Conservation (phyloP, 257 asterid genomes). For the Rubia yunnanensis region DNA sequence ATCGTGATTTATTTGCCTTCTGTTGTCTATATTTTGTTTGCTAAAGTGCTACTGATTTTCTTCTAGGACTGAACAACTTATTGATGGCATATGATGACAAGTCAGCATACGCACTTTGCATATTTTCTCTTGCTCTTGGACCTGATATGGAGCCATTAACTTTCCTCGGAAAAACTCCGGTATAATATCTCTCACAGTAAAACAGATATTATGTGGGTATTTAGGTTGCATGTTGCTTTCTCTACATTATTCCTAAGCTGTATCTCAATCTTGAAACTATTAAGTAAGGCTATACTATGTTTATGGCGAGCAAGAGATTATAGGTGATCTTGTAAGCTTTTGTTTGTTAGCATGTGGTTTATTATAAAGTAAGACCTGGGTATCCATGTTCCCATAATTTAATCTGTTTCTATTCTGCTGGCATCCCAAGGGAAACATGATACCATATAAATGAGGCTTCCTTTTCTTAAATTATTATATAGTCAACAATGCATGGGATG, state of each 20-base stretch:
- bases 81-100: constrained; percentile 91
- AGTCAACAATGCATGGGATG: background rate
- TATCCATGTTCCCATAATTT: background rate
- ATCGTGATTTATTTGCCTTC: background rate
- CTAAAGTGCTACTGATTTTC: background rate
- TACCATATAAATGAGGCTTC: too few relatives aligned
- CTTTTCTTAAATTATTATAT: background rate
- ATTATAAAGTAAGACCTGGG: background rate
- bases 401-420: background rate
- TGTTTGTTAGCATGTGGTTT: background rate
- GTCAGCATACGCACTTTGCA: constrained; percentile 90
- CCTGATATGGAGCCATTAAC: constrained; percentile 77
- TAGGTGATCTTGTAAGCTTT: background rate
- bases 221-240: background rate
- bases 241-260: background rate
- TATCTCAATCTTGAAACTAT: background rate
- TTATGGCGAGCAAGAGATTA: background rate
- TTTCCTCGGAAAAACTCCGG: constrained; percentile 72
- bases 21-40: background rate
- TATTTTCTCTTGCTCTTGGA: constrained; percentile 85
- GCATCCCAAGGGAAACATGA: background rate
- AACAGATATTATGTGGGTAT: constrained; percentile 4
- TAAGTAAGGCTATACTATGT: background rate
- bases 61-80: constrained; percentile 76
- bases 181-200: constrained; percentile 14